Evolutionary conservation across 805 yeast species (phyloP).

Genomic region (Huiozyma naganishii): DNA sequence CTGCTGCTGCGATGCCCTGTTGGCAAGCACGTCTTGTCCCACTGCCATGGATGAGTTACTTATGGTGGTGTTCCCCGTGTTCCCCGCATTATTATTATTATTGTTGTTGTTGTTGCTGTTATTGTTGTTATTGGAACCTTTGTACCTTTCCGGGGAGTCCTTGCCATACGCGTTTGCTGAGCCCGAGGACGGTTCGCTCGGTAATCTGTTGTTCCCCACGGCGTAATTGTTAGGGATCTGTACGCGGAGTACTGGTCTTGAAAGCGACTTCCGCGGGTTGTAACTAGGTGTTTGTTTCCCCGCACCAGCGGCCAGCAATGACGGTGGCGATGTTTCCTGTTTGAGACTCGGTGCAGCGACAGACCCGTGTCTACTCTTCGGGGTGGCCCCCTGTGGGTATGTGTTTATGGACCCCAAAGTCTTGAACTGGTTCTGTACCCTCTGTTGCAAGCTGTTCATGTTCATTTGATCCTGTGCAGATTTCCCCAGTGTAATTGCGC

Average conservation of each 20-base stretch:
- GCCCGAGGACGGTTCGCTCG: conserved; percentile 29
- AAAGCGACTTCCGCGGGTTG: neutral
- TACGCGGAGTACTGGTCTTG: conserved; percentile 50
- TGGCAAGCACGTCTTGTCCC: too few relatives aligned
- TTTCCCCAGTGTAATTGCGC: too few relatives aligned
- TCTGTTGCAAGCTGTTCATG: conserved; percentile 11
- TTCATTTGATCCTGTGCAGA: too few relatives aligned
- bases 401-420: conserved; percentile 1
- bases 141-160: conserved; percentile 3
- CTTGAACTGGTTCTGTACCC: conserved; percentile 19
- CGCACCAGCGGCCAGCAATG: too few relatives aligned
- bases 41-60: too few relatives aligned
- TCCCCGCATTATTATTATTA: too few relatives aligned
- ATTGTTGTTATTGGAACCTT: neutral
- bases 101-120: neutral
- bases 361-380: too few relatives aligned
- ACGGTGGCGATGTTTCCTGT: too few relatives aligned
- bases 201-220: conserved; percentile 19
- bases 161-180: conserved; percentile 11
- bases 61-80: too few relatives aligned
- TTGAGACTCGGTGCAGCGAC: too few relatives aligned
- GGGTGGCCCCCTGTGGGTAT: neutral
- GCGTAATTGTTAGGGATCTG: conserved; percentile 46
- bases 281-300: too few relatives aligned
- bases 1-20: too few relatives aligned